These are phyloP conservation scores for Pachyrhizus erosus DNA, from an alignment of 306 rosid genomes.

Conservation along the genomic window DNA sequence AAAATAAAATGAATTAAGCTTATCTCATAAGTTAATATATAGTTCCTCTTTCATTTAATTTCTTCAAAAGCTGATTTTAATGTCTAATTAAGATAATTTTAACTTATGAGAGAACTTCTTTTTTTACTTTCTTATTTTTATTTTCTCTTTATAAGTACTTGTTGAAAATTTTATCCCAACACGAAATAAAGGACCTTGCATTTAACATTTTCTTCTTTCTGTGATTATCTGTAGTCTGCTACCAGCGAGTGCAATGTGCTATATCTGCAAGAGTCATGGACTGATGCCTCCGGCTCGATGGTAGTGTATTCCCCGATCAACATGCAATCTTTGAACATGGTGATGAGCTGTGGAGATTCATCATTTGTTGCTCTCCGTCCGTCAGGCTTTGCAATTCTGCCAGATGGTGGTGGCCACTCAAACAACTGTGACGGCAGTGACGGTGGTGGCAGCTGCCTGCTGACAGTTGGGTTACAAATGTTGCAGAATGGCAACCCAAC, in stretches of 20 bases:
- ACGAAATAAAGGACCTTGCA: neutral
- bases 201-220: neutral
- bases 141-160: neutral
- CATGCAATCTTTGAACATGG: constrained; percentile 53
- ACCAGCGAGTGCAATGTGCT: constrained; percentile 58
- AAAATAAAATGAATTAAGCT: no score
- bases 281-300: constrained; percentile 67
- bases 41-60: no score
- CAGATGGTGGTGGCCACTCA: constrained; percentile 51
- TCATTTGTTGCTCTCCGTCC: constrained; percentile 68
- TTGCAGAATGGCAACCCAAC: constrained; percentile 52
- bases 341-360: constrained; percentile 75
- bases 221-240: constrained; percentile 46
- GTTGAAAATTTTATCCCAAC: no score
- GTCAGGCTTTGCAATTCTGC: constrained; percentile 80
- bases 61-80: neutral
- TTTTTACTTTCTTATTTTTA: neutral
- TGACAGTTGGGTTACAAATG: constrained; percentile 80
- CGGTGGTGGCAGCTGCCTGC: constrained; percentile 43
- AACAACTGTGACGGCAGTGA: neutral
- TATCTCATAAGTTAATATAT: no score
- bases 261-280: constrained; percentile 82
- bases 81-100: no score
- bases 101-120: no score
- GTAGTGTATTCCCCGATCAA: constrained; percentile 81